phyloP scores from a whole-genome alignment of 2,329 filamentous ascomycete genomes.

The Ceratocystis eucalypticola region DNA sequence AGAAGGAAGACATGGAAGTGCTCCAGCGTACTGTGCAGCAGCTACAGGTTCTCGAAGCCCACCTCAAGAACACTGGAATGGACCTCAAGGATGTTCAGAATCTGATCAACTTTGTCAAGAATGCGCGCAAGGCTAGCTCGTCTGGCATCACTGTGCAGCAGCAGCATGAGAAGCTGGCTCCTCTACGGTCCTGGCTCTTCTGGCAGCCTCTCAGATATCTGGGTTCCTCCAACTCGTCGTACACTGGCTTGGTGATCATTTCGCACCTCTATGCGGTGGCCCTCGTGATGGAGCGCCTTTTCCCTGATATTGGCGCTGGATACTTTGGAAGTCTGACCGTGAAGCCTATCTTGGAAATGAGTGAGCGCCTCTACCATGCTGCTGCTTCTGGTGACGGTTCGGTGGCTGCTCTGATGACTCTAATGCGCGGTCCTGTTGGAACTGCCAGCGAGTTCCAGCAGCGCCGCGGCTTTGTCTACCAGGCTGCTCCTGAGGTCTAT shows the following conservation, averaged over 20 bases:
- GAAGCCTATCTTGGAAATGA: conserved; percentile 73
- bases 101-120: conserved; percentile 58
- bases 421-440: conserved; percentile 13
- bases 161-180: conserved; percentile 80
- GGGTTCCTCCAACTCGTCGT: conserved; percentile 60
- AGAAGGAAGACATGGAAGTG: conserved; percentile 56
- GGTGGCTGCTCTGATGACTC: neutral
- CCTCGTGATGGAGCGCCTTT: conserved; percentile 76
- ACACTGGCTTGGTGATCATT: conserved; percentile 67
- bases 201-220: conserved; percentile 83
- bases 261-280: conserved; percentile 86
- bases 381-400: neutral
- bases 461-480: conserved; percentile 11
- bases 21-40: conserved; percentile 54
- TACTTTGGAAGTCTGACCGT: conserved; percentile 76
- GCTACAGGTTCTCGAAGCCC: conserved; percentile 52
- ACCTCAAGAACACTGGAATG: conserved; percentile 55
- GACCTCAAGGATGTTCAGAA: conserved; percentile 55
- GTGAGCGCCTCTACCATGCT: conserved; percentile 48
- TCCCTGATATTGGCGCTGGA: conserved; percentile 77
- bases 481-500: conserved; percentile 11
- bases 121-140: conserved; percentile 56
- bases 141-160: conserved; percentile 43
- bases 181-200: conserved; percentile 83
- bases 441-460: conserved; percentile 13